These are phyloP conservation scores for Lentinula boryana DNA, from an alignment of 768 basidiomycete species.

Conservation along the genomic window DNA sequence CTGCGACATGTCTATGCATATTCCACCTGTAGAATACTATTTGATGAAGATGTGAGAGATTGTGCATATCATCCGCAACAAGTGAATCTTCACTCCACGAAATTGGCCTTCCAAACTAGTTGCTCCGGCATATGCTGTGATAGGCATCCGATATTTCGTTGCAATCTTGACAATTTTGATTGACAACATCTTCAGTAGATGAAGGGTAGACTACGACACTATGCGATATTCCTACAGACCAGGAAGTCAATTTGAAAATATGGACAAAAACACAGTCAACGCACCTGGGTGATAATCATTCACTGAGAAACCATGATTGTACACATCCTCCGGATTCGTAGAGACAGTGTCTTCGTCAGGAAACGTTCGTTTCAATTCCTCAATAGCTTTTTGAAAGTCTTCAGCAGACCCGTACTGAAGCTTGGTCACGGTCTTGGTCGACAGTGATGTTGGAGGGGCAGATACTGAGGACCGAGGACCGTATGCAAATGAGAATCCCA, in stretches of 20 bases:
- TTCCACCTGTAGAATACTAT: conserved; percentile 48
- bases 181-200: conserved; percentile 77
- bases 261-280: neutral
- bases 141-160: conserved; percentile 67
- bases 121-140: conserved; percentile 75
- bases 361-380: conserved; percentile 39
- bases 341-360: conserved; percentile 30
- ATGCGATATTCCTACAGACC: conserved; percentile 32
- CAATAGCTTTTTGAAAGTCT: conserved; percentile 50
- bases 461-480: neutral
- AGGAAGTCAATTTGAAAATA: neutral
- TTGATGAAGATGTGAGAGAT: neutral
- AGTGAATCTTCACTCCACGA: conserved; percentile 41
- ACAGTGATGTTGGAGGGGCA: neutral
- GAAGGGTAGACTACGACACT: conserved; percentile 60
- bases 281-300: conserved; percentile 45
- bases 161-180: conserved; percentile 72
- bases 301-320: conserved; percentile 48
- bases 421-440: neutral
- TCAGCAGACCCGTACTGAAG: conserved; percentile 41
- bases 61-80: neutral
- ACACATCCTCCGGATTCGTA: conserved; percentile 46
- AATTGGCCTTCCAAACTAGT: conserved; percentile 80
- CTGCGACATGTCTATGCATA: conserved; percentile 70
- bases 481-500: neutral